A percentile compares a stretch with the other conserved stretches of the same genome.
Evolutionary conservation across 768 basidiomycete species (phyloP).

Genomic region (Suillus variegatus): DNA sequence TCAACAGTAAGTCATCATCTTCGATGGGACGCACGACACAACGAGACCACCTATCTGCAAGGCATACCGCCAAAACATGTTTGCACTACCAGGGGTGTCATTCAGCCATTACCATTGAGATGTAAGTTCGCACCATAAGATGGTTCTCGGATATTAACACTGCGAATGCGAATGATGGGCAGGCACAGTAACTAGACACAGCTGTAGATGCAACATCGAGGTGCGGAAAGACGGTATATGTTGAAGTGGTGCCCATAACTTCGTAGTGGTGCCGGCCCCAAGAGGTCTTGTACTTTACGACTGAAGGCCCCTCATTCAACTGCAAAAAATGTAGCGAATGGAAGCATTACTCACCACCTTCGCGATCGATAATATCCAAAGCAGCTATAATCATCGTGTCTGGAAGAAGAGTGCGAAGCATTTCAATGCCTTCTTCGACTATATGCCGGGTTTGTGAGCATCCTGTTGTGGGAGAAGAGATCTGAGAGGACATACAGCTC

Average conservation of each 20-base stretch:
- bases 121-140: constrained; percentile 52
- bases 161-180: constrained; percentile 69
- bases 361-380: constrained; percentile 74
- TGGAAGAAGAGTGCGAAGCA: constrained; percentile 59
- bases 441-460: background rate
- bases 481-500: constrained; percentile 27
- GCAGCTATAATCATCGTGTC: constrained; percentile 68
- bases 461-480: background rate
- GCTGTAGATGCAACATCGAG: constrained; percentile 42
- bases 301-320: constrained; percentile 33
- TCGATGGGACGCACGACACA: constrained; percentile 50
- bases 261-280: constrained; percentile 65
- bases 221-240: constrained; percentile 56
- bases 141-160: constrained; percentile 63
- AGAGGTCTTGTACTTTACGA: constrained; percentile 58
- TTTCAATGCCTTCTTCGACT: constrained; percentile 58
- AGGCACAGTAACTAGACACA: constrained; percentile 64
- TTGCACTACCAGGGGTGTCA: constrained; percentile 60
- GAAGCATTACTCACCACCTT: constrained; percentile 49
- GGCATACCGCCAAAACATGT: constrained; percentile 66
- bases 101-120: background rate
- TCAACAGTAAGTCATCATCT: constrained; percentile 48
- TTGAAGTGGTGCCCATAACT: constrained; percentile 65
- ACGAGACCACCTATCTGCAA: constrained; percentile 56
- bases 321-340: background rate